Evolutionary conservation across 768 basidiomycete species (phyloP), one percentile per base, ranked within the genome.

Genomic region (Neoboletus magnificus): DNA sequence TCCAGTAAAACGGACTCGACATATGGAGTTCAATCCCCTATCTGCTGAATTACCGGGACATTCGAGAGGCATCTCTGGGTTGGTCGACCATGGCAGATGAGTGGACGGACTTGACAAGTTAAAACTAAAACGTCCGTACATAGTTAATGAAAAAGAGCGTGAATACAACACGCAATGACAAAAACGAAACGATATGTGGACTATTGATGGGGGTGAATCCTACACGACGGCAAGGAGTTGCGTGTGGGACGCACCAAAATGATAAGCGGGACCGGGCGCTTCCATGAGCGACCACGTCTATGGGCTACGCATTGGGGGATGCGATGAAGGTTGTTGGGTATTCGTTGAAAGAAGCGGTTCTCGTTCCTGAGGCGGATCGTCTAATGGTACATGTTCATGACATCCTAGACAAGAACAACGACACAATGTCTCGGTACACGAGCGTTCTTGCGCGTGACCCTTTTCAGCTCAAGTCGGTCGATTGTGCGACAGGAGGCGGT

Each of bases 391-490:
- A 27, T 48, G 30, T 33, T 4, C 39, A 15, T 18, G 42, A 20
- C 54, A 50, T 9, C 29, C 48, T 9, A 36, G 30, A 46, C 66
- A 64, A 9, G 62, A 45, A 41, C 63, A 71, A 12, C 37, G 48
- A 52, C 70, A 70, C 13, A 72, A 4, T 0, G 58, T 59, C 59
- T 66, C 61, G 2, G 70, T 68, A 10, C 64, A 70, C 18, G 52
- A 13, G 18, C 53, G 68, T 51, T 54, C 70, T 70, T 16, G 52
- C 10, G 4, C 8, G 16, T 12, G 20, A 11, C 16, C 1, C 1
- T 29, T 8, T 4, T 40, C 27, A 27, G 18, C 8, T 53, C 27
- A 16, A 23, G 11, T 39, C 20, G 5, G 22, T 23, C 8, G 1
- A 15, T 13, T 16, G 5, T 16, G 22, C 6, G 7, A 22, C 44